These are phyloP conservation scores for Volvariella volvacea DNA, from an alignment of 1,284 basidiomycete species.

Conservation along the genomic window DNA sequence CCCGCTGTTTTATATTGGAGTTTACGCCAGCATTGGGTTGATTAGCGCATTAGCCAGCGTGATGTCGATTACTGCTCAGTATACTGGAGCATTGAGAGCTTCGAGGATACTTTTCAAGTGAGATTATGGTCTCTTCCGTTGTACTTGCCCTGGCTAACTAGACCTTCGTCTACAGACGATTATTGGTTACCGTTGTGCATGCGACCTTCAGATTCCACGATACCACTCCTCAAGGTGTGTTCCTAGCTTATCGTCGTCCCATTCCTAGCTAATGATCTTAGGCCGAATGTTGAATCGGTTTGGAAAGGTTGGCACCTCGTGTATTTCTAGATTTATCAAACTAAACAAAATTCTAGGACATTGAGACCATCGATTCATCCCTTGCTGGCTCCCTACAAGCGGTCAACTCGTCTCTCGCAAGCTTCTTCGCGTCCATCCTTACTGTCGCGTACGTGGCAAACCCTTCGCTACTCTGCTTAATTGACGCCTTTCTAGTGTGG, in stretches of 20 bases:
- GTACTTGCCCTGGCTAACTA: not conserved
- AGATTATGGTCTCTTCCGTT: conserved; percentile 4
- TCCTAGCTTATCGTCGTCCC: not conserved
- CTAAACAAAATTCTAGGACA: conserved; percentile 40
- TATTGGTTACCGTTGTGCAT: conserved; percentile 53
- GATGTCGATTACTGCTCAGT: conserved; percentile 43
- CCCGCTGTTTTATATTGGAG: conserved; percentile 57
- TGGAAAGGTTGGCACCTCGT: conserved; percentile 38
- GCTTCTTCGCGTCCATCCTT: conserved; percentile 63
- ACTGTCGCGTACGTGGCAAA: conserved; percentile 45
- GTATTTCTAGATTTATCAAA: not conserved
- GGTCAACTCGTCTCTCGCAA: conserved; percentile 68
- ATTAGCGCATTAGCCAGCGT: conserved; percentile 39
- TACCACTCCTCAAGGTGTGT: conserved; percentile 37
- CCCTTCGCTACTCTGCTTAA: not conserved
- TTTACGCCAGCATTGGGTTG: conserved; percentile 54
- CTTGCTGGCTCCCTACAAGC: conserved; percentile 66
- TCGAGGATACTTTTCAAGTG: conserved; percentile 53
- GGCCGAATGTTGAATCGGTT: conserved; percentile 64
- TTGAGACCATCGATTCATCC: conserved; percentile 72
- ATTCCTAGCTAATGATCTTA: conserved; percentile 11
- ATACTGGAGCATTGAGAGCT: conserved; percentile 55
- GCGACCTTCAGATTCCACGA: conserved; percentile 45
- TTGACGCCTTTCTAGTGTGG: conserved; percentile 28
- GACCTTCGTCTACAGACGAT: conserved; percentile 22